phyloP scores from a whole-genome alignment of 179 eudicot species.

The Corrigiola litoralis region DNA sequence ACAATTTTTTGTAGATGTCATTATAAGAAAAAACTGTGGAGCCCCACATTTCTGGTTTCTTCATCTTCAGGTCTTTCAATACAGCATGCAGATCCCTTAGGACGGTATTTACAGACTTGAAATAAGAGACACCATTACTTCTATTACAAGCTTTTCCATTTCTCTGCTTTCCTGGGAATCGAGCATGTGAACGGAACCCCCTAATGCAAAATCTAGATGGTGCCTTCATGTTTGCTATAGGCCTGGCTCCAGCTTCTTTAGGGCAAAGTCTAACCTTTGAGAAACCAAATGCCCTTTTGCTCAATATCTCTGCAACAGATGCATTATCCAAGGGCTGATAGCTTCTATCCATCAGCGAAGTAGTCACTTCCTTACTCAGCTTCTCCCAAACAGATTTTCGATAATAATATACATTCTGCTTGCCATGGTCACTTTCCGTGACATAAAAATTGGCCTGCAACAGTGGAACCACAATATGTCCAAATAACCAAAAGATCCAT shows the following conservation, averaged over 20 bases:
- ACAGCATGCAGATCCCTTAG: slow-evolving; percentile 67
- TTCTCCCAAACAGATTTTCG: slow-evolving; percentile 60
- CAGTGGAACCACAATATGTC: slow-evolving; percentile 57
- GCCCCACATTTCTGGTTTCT: slow-evolving; percentile 70
- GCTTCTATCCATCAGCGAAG: slow-evolving; percentile 32
- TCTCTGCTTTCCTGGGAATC: slow-evolving; percentile 1
- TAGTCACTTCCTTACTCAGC: slow-evolving; percentile 33
- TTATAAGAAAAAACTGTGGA: slow-evolving; percentile 79
- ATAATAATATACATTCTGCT: slow-evolving; percentile 61
- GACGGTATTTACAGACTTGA: slow-evolving; percentile 62
- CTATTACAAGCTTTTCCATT: slow-evolving; percentile 7
- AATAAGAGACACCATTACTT: slow-evolving; percentile 15
- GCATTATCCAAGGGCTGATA: slow-evolving; percentile 36
- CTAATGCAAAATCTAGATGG: slow-evolving; percentile 42
- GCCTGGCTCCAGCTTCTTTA: slow-evolving; percentile 61
- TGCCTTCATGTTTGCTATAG: slow-evolving; percentile 69
- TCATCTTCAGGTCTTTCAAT: slow-evolving; percentile 48
- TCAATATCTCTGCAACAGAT: slow-evolving; percentile 34
- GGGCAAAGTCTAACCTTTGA: slow-evolving; percentile 83
- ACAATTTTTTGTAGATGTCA: slow-evolving; percentile 68
- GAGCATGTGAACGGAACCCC: slow-evolving; percentile 14
- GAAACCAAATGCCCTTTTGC: slow-evolving; percentile 75
- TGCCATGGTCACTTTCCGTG: slow-evolving; percentile 82
- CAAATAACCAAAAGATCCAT: slow-evolving; percentile 86
- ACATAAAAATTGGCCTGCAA: slow-evolving; percentile 78